Evolutionary conservation across 2,329 filamentous ascomycete species (phyloP).

Genomic region (Penicillium sp.): DNA sequence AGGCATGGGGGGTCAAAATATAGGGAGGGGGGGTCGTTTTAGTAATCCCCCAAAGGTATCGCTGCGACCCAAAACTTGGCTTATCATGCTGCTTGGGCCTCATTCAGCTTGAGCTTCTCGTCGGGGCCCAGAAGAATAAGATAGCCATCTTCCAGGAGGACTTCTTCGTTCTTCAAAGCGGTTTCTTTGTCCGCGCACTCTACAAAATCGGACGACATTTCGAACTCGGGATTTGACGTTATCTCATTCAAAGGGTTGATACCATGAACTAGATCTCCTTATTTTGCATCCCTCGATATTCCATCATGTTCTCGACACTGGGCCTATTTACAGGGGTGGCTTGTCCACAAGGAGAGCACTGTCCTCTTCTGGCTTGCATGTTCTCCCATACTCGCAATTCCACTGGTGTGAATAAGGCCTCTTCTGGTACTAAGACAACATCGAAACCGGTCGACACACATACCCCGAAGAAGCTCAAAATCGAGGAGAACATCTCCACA

Average conservation of each 20-base stretch:
- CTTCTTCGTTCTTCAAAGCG: neutral
- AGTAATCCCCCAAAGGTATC: neutral
- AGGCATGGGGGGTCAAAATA: too few relatives aligned
- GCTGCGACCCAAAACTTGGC: neutral
- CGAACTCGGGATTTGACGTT: neutral
- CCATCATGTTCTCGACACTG: slow-evolving; percentile 60
- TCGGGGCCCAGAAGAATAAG: neutral
- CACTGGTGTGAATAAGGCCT: slow-evolving; percentile 25
- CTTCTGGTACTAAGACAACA: slow-evolving; percentile 17
- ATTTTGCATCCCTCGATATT: slow-evolving; percentile 5
- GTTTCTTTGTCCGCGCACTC: neutral
- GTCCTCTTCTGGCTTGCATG: slow-evolving; percentile 62
- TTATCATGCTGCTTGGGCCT: neutral
- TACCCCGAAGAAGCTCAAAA: slow-evolving; percentile 41
- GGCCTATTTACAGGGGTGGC: slow-evolving; percentile 60
- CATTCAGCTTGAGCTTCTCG: neutral
- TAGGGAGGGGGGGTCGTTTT: too few relatives aligned
- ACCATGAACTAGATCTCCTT: neutral
- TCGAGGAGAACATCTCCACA: slow-evolving; percentile 9
- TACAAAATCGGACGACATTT: neutral
- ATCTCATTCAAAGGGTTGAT: neutral
- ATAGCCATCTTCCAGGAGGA: neutral
- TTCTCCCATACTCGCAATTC: slow-evolving; percentile 56
- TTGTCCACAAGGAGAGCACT: slow-evolving; percentile 60
- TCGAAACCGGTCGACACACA: slow-evolving; percentile 24